Percentiles rank a stretch among this genome's conserved stretches.
phyloP scores from a whole-genome alignment of 2,329 filamentous ascomycete genomes.

The Penicillium italicum region DNA sequence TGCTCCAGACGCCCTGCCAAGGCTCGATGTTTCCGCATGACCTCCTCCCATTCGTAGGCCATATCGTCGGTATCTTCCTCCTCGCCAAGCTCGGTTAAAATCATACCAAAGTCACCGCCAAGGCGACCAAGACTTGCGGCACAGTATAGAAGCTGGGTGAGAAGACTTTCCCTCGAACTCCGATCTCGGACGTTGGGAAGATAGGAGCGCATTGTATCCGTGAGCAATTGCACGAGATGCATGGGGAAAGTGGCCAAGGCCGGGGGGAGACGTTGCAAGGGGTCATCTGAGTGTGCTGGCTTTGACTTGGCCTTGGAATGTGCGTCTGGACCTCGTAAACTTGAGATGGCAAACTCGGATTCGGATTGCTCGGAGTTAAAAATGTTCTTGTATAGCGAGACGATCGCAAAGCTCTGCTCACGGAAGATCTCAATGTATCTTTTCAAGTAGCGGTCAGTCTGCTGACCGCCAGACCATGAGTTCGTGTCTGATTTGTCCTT shows the following conservation, averaged over 20 bases:
- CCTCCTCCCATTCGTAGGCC: constrained; percentile 71
- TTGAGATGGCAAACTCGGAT: constrained; percentile 27
- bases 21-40: constrained; percentile 82
- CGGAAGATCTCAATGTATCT: constrained; percentile 96
- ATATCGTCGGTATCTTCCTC: constrained; percentile 38
- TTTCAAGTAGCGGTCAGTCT: constrained; percentile 91
- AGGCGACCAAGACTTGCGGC: constrained; percentile 84
- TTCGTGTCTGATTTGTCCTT: constrained; percentile 25
- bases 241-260: constrained; percentile 80
- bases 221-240: constrained; percentile 75
- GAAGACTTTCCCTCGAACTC: constrained; percentile 74
- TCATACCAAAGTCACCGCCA: constrained; percentile 87
- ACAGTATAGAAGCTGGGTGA: constrained; percentile 91
- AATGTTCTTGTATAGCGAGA: constrained; percentile 90
- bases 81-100: constrained; percentile 63
- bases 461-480: constrained; percentile 62
- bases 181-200: constrained; percentile 78
- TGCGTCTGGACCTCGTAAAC: constrained; percentile 27
- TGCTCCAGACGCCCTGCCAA: constrained; percentile 65
- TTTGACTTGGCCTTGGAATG: constrained; percentile 20
- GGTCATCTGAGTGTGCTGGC: constrained; percentile 27
- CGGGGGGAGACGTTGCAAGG: constrained; percentile 60
- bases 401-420: constrained; percentile 93
- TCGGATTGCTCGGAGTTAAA: constrained; percentile 60
- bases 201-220: constrained; percentile 70